Conservation (phyloP, 805 yeast species). For the Lipomyces oligophaga region DNA sequence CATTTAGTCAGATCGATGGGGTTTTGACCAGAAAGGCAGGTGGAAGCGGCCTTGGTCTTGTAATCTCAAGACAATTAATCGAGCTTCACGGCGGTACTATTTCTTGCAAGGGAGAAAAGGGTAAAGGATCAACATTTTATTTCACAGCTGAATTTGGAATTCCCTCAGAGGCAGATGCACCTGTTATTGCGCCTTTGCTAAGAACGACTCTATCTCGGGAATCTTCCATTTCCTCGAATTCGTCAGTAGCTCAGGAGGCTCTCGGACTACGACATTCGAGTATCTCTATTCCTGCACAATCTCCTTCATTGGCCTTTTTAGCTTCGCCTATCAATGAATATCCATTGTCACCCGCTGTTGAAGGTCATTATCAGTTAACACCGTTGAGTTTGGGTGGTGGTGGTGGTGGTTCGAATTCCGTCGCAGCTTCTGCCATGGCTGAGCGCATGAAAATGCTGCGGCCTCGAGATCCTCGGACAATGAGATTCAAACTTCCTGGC, state of each 20-base stretch:
- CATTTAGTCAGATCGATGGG: conserved; percentile 36
- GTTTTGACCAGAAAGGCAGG: conserved; percentile 31
- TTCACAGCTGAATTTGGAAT: conserved; percentile 34
- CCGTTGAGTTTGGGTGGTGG: no score
- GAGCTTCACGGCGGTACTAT: conserved; percentile 37
- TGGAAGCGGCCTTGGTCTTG: conserved; percentile 39
- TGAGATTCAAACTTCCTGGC: conserved; percentile 21
- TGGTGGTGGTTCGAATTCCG: neutral
- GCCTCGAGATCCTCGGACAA: conserved; percentile 13
- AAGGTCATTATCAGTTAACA: no score
- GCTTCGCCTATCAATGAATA: conserved; percentile 15
- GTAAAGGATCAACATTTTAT: conserved; percentile 34
- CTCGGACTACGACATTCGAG: conserved; percentile 11
- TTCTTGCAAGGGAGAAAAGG: conserved; percentile 34
- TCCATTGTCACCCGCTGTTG: conserved; percentile 1
- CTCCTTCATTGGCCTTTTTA: conserved; percentile 2
- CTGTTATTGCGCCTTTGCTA: conserved; percentile 9
- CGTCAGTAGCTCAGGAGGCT: neutral
- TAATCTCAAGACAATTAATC: conserved; percentile 37
- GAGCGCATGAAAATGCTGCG: conserved; percentile 12
- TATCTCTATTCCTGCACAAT: conserved; percentile 2
- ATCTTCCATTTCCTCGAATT: conserved; percentile 7
- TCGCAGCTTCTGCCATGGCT: neutral
- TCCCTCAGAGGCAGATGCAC: conserved; percentile 32
- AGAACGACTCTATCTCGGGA: conserved; percentile 1